These are phyloP conservation scores for Termitomyces sp. DNA, from an alignment of 768 basidiomycete species.

Conservation along the genomic window DNA sequence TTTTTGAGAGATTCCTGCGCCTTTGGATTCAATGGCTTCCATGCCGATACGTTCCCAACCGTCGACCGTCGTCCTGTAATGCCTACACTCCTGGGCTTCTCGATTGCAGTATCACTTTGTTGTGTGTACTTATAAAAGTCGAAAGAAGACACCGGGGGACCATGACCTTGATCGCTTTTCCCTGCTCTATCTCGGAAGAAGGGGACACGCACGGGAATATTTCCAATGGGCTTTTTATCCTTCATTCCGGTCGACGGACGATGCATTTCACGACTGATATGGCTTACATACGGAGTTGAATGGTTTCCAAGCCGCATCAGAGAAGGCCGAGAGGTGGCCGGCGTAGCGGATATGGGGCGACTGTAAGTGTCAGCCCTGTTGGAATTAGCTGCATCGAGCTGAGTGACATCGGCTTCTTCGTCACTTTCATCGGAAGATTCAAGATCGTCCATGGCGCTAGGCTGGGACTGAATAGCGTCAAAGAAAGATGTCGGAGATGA, in stretches of 20 bases:
- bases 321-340: constrained; percentile 29
- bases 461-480: constrained; percentile 64
- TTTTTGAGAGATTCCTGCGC: constrained; percentile 57
- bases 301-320: constrained; percentile 66
- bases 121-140: constrained; percentile 45
- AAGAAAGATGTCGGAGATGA: constrained; percentile 70
- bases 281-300: constrained; percentile 61
- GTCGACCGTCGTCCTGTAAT: constrained; percentile 22
- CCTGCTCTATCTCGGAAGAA: constrained; percentile 44
- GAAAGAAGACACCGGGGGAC: constrained; percentile 32
- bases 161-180: constrained; percentile 33
- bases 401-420: constrained; percentile 29
- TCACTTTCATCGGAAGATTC: constrained; percentile 51
- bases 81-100: constrained; percentile 5
- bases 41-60: constrained; percentile 24
- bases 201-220: constrained; percentile 37
- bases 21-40: constrained; percentile 28
- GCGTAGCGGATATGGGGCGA: constrained; percentile 32
- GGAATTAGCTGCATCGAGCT: constrained; percentile 14
- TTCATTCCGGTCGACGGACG: constrained; percentile 24
- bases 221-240: constrained; percentile 48
- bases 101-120: constrained; percentile 24
- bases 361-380: constrained; percentile 25
- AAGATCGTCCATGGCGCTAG: constrained; percentile 70
- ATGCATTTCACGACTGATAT: constrained; percentile 25